These are phyloP conservation scores for Suillus alpinus DNA, from an alignment of 768 basidiomycete species.

Conservation along the genomic window DNA sequence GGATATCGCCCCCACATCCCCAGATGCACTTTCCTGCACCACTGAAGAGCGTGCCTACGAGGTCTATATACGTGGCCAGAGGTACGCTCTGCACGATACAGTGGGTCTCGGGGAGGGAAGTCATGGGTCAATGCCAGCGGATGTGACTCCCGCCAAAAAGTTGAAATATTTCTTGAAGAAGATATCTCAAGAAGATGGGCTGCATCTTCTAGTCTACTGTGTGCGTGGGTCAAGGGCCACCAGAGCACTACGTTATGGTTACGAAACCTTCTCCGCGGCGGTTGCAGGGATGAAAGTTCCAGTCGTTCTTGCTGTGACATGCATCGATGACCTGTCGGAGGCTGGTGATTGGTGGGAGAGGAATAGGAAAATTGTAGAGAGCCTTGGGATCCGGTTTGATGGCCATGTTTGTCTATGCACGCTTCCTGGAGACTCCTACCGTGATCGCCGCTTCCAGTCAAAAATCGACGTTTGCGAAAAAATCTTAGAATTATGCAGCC, in stretches of 20 bases:
- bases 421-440: neutral
- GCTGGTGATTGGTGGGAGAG: constrained; percentile 31
- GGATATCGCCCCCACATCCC: constrained; percentile 30
- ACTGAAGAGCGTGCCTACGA: constrained; percentile 27
- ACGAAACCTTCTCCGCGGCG: constrained; percentile 26
- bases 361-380: constrained; percentile 18
- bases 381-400: constrained; percentile 22
- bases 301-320: constrained; percentile 36
- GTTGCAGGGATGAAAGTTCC: constrained; percentile 34
- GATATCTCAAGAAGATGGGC: constrained; percentile 25
- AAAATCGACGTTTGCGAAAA: neutral
- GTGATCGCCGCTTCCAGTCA: constrained; percentile 1
- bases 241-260: constrained; percentile 12
- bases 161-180: constrained; percentile 32
- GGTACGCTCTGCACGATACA: constrained; percentile 33
- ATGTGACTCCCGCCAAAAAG: constrained; percentile 6
- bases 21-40: constrained; percentile 35
- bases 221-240: constrained; percentile 17
- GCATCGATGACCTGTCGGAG: constrained; percentile 31
- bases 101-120: constrained; percentile 23
- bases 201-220: constrained; percentile 24
- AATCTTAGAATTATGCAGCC: neutral
- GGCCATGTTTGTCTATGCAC: constrained; percentile 25
- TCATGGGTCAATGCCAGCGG: constrained; percentile 6
- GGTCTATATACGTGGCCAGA: constrained; percentile 18